These are phyloP conservation scores for Solanum hybrid DNA, from an alignment of 305 asterid species.

Conservation along the genomic window DNA sequence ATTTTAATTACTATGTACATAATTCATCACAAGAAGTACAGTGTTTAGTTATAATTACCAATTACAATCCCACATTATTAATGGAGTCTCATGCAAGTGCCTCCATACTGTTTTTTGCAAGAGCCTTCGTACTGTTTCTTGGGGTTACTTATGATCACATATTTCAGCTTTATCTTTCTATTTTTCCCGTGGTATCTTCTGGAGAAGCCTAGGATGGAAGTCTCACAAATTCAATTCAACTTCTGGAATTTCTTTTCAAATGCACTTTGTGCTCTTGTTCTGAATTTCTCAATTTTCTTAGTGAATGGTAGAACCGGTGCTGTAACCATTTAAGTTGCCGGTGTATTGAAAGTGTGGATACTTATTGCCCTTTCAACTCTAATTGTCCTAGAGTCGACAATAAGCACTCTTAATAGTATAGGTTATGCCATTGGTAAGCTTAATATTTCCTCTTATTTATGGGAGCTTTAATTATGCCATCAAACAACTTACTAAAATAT, in stretches of 20 bases:
- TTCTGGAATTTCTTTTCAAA: neutral
- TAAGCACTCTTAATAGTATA: neutral
- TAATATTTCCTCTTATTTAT: neutral
- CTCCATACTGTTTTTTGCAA: neutral
- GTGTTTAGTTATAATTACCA: neutral
- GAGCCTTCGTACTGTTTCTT: neutral
- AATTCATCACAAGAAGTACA: neutral
- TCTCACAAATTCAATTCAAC: neutral
- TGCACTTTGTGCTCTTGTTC: neutral
- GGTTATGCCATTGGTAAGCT: neutral
- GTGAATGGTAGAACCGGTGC: neutral
- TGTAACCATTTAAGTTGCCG: neutral
- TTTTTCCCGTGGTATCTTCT: neutral
- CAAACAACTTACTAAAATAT: neutral
- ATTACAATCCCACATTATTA: neutral
- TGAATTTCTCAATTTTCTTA: neutral
- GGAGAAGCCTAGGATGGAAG: neutral
- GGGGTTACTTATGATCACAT: neutral
- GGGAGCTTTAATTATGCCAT: neutral
- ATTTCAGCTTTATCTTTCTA: neutral
- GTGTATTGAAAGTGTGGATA: neutral
- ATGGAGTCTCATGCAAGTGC: neutral
- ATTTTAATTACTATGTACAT: neutral
- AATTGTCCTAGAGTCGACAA: neutral
- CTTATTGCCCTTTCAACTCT: neutral